Evolutionary conservation across 176 grass and related monocot species (phyloP).

Genomic region (Eleusine coracana): DNA sequence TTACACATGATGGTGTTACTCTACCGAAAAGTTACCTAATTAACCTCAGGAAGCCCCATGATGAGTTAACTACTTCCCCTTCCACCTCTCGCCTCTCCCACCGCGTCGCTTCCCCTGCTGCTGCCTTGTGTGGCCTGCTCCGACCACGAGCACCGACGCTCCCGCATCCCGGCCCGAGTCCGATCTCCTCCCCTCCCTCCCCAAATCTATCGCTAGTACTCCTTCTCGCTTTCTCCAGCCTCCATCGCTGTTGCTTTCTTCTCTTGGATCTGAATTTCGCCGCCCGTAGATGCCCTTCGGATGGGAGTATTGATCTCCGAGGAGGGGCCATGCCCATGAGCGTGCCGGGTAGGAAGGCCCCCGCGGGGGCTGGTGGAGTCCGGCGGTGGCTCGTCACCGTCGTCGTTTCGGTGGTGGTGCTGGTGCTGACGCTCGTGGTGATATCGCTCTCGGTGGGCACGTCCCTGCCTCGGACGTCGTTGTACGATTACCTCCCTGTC

Average conservation of each 20-base stretch:
- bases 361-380: constrained; percentile 27
- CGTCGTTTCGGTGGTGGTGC: constrained; percentile 44
- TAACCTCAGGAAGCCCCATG: neutral
- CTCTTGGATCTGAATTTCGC: constrained; percentile 30
- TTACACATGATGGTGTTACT: neutral
- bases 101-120: neutral
- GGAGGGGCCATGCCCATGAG: constrained; percentile 32
- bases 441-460: constrained; percentile 60
- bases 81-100: neutral
- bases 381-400: constrained; percentile 55
- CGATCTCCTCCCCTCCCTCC: neutral
- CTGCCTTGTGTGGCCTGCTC: neutral
- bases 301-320: constrained; percentile 4
- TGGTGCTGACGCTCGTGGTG: constrained; percentile 61
- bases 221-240: neutral
- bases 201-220: neutral
- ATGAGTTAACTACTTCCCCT: neutral
- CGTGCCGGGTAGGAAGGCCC: constrained; percentile 44
- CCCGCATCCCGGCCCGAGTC: neutral
- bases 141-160: constrained; percentile 9
- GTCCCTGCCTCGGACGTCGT: constrained; percentile 43
- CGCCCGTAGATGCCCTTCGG: constrained; percentile 7
- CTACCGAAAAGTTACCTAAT: neutral
- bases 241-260: neutral
- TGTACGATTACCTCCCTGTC: constrained; percentile 48